Percentiles rank a stretch among this genome's conserved stretches.
These are phyloP conservation scores for Fomitopsis pinicola DNA, from an alignment of 1,284 basidiomycete genomes.

Conservation along the genomic window DNA sequence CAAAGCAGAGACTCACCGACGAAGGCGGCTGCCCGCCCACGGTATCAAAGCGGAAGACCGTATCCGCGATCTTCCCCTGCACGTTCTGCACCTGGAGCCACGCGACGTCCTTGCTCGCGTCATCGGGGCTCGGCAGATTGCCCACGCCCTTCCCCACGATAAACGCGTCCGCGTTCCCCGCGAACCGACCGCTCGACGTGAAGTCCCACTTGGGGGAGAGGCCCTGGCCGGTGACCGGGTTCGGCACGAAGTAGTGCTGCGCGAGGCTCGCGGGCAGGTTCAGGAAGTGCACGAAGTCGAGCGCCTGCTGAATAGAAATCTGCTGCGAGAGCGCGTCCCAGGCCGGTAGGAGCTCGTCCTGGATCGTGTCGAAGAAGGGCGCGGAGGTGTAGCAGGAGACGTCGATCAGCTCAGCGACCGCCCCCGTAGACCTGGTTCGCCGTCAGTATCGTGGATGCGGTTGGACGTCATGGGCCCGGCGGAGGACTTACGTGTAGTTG, in stretches of 20 bases:
- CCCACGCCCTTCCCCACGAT: conserved; percentile 41
- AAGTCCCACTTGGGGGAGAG: conserved; percentile 57
- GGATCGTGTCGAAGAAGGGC: conserved; percentile 35
- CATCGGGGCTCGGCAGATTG: conserved; percentile 40
- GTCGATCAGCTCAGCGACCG: conserved; percentile 56
- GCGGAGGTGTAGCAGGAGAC: conserved; percentile 47
- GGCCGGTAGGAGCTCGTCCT: conserved; percentile 36
- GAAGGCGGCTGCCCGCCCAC: conserved; percentile 58
- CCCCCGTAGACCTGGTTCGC: conserved; percentile 34
- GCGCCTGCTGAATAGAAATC: conserved; percentile 32
- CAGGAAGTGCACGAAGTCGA: conserved; percentile 26
- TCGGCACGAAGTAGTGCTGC: conserved; percentile 52
- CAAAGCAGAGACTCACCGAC: conserved; percentile 31
- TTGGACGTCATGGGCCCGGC: background rate
- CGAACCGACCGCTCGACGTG: conserved; percentile 32
- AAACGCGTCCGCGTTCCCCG: conserved; percentile 43
- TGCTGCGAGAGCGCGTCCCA: conserved; percentile 31
- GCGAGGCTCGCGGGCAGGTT: conserved; percentile 36
- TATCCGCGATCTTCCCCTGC: conserved; percentile 45
- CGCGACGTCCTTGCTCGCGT: conserved; percentile 42
- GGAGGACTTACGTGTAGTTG: conserved; percentile 29
- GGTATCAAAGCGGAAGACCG: conserved; percentile 56
- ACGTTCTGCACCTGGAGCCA: conserved; percentile 52
- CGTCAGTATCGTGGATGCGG: background rate
- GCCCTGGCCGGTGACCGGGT: conserved; percentile 38